Percentiles rank a stretch among this genome's conserved stretches.
phyloP scores from a whole-genome alignment of 805 yeast genomes.

The Saturnispora sekii region DNA sequence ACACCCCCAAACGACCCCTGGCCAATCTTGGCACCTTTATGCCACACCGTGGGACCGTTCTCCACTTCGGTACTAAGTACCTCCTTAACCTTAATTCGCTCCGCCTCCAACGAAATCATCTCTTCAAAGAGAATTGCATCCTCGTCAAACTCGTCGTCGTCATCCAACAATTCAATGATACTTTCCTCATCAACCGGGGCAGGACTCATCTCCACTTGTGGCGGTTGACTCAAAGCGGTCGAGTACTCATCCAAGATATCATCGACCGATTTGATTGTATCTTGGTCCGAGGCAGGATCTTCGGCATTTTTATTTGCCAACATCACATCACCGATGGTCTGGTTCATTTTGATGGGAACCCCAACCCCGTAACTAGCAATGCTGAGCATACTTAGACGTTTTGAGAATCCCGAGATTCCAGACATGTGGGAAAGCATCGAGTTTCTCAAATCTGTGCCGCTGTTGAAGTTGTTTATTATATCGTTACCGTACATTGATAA shows the following conservation, averaged over 20 bases:
- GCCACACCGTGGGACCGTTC: slow-evolving; percentile 73
- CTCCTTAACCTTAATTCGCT: slow-evolving; percentile 16
- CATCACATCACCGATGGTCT: slow-evolving; percentile 58
- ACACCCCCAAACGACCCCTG: slow-evolving; percentile 94
- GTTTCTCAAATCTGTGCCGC: slow-evolving; percentile 10
- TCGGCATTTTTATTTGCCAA: slow-evolving; percentile 45
- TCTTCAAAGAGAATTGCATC: slow-evolving; percentile 24
- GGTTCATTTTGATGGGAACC: slow-evolving; percentile 21
- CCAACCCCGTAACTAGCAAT: slow-evolving; percentile 25
- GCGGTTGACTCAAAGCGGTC: slow-evolving; percentile 11
- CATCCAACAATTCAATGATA: slow-evolving; percentile 37
- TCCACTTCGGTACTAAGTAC: slow-evolving; percentile 31
- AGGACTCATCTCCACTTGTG: neutral
- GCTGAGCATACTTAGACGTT: slow-evolving; percentile 21
- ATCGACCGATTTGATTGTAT: neutral
- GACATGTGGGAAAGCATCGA: slow-evolving; percentile 19
- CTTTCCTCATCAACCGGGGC: slow-evolving; percentile 22
- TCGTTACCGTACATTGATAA: slow-evolving; percentile 43
- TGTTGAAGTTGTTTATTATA: slow-evolving; percentile 14
- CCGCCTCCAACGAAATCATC: slow-evolving; percentile 3
- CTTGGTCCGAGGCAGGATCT: neutral
- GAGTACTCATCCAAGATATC: slow-evolving; percentile 4
- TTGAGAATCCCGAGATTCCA: slow-evolving; percentile 8
- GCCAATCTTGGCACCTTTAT: slow-evolving; percentile 87
- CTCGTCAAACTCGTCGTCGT: slow-evolving; percentile 29